Evolutionary conservation across 1,284 basidiomycete genomes (phyloP).

Genomic region (Cryptococcus deneoformans): DNA sequence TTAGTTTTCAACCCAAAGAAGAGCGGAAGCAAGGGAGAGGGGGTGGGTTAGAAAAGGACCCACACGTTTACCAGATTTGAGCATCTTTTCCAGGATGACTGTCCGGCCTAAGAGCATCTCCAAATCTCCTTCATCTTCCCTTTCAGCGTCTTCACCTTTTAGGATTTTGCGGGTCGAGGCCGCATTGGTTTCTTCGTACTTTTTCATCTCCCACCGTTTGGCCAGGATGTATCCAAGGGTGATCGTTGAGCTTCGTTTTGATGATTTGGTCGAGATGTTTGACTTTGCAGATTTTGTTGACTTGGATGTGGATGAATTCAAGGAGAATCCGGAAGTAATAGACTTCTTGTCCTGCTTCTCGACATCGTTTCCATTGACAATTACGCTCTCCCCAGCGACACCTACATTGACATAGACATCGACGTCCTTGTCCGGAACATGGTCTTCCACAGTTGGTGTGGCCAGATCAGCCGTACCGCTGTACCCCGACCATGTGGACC

Average conservation of each 20-base stretch:
- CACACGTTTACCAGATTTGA: slow-evolving; percentile 37
- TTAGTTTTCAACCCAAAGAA: background rate
- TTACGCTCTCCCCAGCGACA: background rate
- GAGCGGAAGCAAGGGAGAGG: too few species aligned
- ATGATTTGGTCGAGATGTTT: slow-evolving; percentile 2
- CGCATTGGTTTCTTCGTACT: background rate
- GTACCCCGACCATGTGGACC: slow-evolving; percentile 16
- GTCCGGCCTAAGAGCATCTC: slow-evolving; percentile 30
- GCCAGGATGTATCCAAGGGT: slow-evolving; percentile 9
- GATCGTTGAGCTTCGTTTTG: slow-evolving; percentile 12
- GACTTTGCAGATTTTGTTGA: slow-evolving; percentile 13
- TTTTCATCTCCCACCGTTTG: slow-evolving; percentile 12
- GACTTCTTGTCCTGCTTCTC: slow-evolving; percentile 7
- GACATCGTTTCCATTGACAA: background rate
- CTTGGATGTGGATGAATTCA: background rate
- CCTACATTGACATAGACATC: background rate
- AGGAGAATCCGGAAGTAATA: background rate
- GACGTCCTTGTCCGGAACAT: background rate
- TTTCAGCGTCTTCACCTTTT: slow-evolving; percentile 24
- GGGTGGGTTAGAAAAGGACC: slow-evolving; percentile 2
- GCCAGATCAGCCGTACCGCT: background rate
- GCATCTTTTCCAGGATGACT: slow-evolving; percentile 35
- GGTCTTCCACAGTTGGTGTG: background rate
- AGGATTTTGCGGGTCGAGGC: slow-evolving; percentile 2
- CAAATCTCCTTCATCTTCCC: slow-evolving; percentile 34